Base-by-base conservation (phyloP, 148 eudicot genomes). In the Cornus kousa region DNA sequence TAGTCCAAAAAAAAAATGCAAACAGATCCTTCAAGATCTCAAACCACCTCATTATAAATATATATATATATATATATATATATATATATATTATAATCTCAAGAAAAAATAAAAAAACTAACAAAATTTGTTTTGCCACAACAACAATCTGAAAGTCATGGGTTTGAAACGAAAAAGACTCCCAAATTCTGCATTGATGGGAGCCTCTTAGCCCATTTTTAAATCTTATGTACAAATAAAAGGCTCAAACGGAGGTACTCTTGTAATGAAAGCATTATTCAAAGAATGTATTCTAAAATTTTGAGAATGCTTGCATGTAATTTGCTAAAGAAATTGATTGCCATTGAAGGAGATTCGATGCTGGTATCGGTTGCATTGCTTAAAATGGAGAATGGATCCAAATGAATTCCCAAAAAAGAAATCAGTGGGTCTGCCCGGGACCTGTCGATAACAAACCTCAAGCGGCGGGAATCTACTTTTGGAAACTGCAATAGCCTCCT, bases 391-490 rank as follows among this genome's bases (percentile, higher is more conserved):
- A 86, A 85, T 22, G 91, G 74, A 85, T 93, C 98, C 82, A 83
- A 37, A 81, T 89, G 90, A 66, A 93, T 65, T 77, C 87, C 96
- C 53, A 93, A 37, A 81, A 80, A 86, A 46, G 96, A 78, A 55
- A 93, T 76, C 67, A 93, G 83, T 0, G 98, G 96, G 48, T 91
- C 90, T 14, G 89, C 92, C 35, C 91, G 85, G 72, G 94, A 75
- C 82, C 67, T 68, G 75, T 84, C 87, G 16, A 93, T 83, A 40
- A 90, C 89, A 35, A 93, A 70, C 83, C 96, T 88, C 82, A 93
- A 71, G 64, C 53, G 71, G 72, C 35, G 78, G 14, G 88, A 69
- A 71, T 85, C 80, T n/a, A 87, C 91, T 55, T 24, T 67, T 0
- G 84, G 82, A 85, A 93, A 91, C 62, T 16, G 81, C 35, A 91